phyloP scores from a whole-genome alignment of 768 basidiomycete species.

The Boletus bicolor region DNA sequence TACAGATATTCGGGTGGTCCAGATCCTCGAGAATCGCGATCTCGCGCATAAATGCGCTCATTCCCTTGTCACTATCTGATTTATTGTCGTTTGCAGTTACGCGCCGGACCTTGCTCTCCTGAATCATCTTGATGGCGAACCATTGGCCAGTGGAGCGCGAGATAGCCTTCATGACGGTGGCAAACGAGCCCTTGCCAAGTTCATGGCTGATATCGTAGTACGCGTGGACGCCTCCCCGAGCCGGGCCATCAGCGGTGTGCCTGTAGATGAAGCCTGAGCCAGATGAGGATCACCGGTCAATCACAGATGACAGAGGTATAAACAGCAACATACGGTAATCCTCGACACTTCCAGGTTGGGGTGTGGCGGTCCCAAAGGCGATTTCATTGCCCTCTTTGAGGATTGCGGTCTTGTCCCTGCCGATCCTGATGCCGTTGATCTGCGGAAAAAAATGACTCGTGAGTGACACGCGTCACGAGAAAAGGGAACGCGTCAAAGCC shows the following conservation, averaged over 20 bases:
- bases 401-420: constrained; percentile 37
- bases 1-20: constrained; percentile 80
- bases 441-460: constrained; percentile 8
- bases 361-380: constrained; percentile 65
- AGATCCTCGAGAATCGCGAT: constrained; percentile 76
- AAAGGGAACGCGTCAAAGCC: constrained; percentile 19
- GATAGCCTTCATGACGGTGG: constrained; percentile 82
- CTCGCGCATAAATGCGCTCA: constrained; percentile 56
- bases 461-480: constrained; percentile 8
- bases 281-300: not conserved
- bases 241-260: constrained; percentile 50
- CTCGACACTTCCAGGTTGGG: constrained; percentile 50
- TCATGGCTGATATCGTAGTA: constrained; percentile 65
- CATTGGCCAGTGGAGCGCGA: constrained; percentile 65
- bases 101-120: constrained; percentile 45
- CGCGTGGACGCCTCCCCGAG: constrained; percentile 54
- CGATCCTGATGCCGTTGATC: constrained; percentile 43
- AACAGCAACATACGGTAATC: constrained; percentile 64
- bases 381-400: constrained; percentile 75
- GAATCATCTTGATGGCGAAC: constrained; percentile 89
- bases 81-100: constrained; percentile 31
- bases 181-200: constrained; percentile 90
- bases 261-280: constrained; percentile 68
- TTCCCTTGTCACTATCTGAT: constrained; percentile 30
- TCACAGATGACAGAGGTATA: not conserved